Conservation (phyloP, 352 stramenopile species). For the Globisporangium parvum region DNA sequence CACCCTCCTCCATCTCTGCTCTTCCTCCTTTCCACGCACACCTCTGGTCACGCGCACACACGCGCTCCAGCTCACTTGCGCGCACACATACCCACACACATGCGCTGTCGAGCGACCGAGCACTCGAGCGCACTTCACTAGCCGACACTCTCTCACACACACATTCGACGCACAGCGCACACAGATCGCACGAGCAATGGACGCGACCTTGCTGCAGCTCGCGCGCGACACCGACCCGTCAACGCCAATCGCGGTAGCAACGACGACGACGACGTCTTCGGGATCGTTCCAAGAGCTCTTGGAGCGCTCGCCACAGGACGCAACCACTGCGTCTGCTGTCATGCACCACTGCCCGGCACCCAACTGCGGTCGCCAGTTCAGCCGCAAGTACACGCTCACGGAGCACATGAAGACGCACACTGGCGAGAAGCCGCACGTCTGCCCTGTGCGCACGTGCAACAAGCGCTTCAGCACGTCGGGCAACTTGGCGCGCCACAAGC, state of each 20-base stretch:
- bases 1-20: too few relatives aligned
- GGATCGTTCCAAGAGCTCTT: conserved; percentile 37
- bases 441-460: conserved; percentile 30
- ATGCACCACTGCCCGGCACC: conserved; percentile 21
- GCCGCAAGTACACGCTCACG: conserved; percentile 44
- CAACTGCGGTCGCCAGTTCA: conserved; percentile 26
- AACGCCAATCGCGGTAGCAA: not conserved
- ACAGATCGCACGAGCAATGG: not conserved
- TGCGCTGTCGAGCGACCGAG: not conserved
- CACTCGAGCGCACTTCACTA: not conserved
- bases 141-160: not conserved
- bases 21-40: too few relatives aligned
- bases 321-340: not conserved
- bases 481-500: conserved; percentile 48
- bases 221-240: too few relatives aligned
- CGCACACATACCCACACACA: not conserved
- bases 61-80: too few relatives aligned
- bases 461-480: conserved; percentile 53
- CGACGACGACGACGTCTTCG: not conserved
- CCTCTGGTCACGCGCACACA: not conserved
- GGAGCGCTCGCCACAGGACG: conserved; percentile 34
- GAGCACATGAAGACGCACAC: conserved; percentile 60
- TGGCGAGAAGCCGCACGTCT: conserved; percentile 47
- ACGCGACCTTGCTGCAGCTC: not conserved
- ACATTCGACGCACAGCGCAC: not conserved